Evolutionary conservation across 257 asterid species (phyloP).

Genomic region (Mitragyna speciosa): DNA sequence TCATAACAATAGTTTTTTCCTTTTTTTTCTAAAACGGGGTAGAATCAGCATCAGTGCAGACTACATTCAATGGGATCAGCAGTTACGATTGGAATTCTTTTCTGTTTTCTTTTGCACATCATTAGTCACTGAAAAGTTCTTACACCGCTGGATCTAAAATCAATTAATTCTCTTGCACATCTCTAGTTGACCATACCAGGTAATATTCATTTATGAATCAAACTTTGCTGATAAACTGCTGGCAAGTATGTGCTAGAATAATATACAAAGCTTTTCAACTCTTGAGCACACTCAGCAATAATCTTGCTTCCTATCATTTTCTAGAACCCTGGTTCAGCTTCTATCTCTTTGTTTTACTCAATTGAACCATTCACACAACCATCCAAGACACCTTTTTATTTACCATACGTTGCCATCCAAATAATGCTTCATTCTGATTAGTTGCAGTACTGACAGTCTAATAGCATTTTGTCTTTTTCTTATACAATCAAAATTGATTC

Average conservation of each 20-base stretch:
- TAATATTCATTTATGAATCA: background rate
- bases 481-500: background rate
- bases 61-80: background rate
- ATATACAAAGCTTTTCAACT: background rate
- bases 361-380: background rate
- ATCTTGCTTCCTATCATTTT: background rate
- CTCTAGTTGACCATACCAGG: background rate
- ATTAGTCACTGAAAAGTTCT: background rate
- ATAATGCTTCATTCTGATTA: too few relatives aligned
- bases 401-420: too few relatives aligned
- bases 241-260: background rate
- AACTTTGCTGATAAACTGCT: background rate
- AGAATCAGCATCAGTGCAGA: too few relatives aligned
- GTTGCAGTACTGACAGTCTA: background rate
- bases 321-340: background rate
- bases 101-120: background rate
- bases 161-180: background rate
- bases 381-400: background rate
- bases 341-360: background rate
- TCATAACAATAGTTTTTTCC: too few relatives aligned
- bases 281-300: background rate
- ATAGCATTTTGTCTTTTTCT: background rate
- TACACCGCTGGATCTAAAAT: background rate
- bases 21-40: too few relatives aligned
- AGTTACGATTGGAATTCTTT: background rate